phyloP scores from a whole-genome alignment of 768 basidiomycete species.

The Termitomyces eurrhizus region DNA sequence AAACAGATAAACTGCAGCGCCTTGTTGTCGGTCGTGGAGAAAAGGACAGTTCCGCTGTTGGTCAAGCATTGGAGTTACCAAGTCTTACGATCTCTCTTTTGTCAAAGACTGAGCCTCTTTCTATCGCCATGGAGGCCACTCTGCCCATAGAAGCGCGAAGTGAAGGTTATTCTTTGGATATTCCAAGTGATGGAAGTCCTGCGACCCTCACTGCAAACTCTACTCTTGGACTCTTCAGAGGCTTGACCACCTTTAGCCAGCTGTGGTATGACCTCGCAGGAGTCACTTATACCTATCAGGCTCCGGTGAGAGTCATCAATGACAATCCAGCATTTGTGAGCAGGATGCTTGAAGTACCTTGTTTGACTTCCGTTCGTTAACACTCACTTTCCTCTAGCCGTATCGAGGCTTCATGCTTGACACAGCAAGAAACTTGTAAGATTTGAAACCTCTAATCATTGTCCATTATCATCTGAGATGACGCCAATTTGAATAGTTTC shows the following conservation, averaged over 20 bases:
- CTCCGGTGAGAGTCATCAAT: slow-evolving; percentile 50
- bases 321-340: slow-evolving; percentile 67
- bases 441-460: slow-evolving; percentile 3
- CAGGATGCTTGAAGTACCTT: slow-evolving; percentile 4
- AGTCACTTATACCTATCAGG: slow-evolving; percentile 47
- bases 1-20: slow-evolving; percentile 53
- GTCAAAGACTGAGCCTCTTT: slow-evolving; percentile 24
- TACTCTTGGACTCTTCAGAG: slow-evolving; percentile 64
- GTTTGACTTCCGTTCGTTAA: background rate
- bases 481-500: slow-evolving; percentile 35
- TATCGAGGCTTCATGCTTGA: slow-evolving; percentile 81
- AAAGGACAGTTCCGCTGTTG: slow-evolving; percentile 35
- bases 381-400: slow-evolving; percentile 34
- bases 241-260: slow-evolving; percentile 74
- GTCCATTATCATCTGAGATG: background rate
- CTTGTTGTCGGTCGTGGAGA: slow-evolving; percentile 59
- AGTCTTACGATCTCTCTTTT: slow-evolving; percentile 41
- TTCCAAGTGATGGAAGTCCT: slow-evolving; percentile 50
- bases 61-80: slow-evolving; percentile 36
- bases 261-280: slow-evolving; percentile 55
- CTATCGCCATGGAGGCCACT: slow-evolving; percentile 52
- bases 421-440: slow-evolving; percentile 73
- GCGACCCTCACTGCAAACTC: slow-evolving; percentile 58
- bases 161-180: slow-evolving; percentile 56
- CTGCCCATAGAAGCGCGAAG: slow-evolving; percentile 43